These are phyloP conservation scores for Lachancea cidri DNA, from an alignment of 805 yeast genomes.

Conservation along the genomic window DNA sequence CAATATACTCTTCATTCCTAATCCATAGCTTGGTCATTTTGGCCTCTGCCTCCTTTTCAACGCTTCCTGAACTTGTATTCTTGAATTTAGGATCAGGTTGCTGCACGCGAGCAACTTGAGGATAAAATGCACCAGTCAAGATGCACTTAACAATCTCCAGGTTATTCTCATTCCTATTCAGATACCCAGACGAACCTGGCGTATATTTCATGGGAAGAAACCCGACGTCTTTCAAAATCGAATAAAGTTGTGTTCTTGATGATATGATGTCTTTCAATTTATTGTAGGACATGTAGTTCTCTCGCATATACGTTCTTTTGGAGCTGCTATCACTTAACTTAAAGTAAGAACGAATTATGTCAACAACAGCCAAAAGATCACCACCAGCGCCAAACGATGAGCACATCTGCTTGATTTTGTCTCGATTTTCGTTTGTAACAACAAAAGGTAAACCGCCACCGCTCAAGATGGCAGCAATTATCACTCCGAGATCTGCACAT, in stretches of 20 bases:
- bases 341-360: slow-evolving; percentile 53
- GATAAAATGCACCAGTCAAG: slow-evolving; percentile 76
- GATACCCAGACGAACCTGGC: slow-evolving; percentile 18
- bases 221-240: slow-evolving; percentile 72
- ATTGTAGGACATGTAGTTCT: slow-evolving; percentile 55
- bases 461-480: slow-evolving; percentile 72
- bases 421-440: slow-evolving; percentile 57
- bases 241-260: slow-evolving; percentile 61
- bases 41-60: slow-evolving; percentile 83
- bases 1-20: slow-evolving; percentile 51
- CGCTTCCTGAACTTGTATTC: slow-evolving; percentile 68
- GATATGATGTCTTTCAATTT: slow-evolving; percentile 68
- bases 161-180: slow-evolving; percentile 51
- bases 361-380: slow-evolving; percentile 64
- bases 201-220: slow-evolving; percentile 57
- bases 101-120: slow-evolving; percentile 76
- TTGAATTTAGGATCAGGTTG: slow-evolving; percentile 75
- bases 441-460: slow-evolving; percentile 66
- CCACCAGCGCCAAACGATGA: slow-evolving; percentile 42
- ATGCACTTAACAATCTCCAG: slow-evolving; percentile 55
- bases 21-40: slow-evolving; percentile 67
- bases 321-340: slow-evolving; percentile 20
- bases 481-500: slow-evolving; percentile 68
- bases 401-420: slow-evolving; percentile 47
- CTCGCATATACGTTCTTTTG: slow-evolving; percentile 44